Base-by-base conservation (phyloP, 306 rosid species). In the Ceratonia siliqua region DNA sequence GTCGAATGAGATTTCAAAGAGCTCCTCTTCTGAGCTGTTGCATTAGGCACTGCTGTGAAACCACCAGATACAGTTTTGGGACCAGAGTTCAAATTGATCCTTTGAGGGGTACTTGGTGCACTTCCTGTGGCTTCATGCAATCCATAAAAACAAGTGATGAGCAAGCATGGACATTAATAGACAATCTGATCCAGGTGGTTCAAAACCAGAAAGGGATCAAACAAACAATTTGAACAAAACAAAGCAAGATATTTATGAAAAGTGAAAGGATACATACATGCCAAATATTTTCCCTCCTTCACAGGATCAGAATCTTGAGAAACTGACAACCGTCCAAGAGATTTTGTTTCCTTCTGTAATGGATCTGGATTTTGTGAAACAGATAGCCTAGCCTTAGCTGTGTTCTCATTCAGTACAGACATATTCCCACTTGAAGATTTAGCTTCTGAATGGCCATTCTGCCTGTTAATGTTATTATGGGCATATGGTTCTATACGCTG, bases 401-500 rank as follows among this genome's bases (percentile, higher is more conserved):
- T 76, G 79, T 80, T 91, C 79, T 92, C 99, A 68, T 79, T 87
- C 71, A 80, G 79, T 39, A 85, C 73, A 64, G 95, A 73, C 32
- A 78, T 67, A 90, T 89, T 90, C 77, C 91, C 94, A 61, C 89
- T 81, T 32, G 90, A 73, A 25, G 88, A 78, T 81, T 94, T 92
- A 77, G 95, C 75, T 86, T 94, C 97, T 70, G 96, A 82, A 67
- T 81, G 90, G 61, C 92, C 96, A 87, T 90, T 92, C 73, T 85
- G 78, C 80, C 88, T 85, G 76, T 84, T 86, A 68, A 70, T 80
- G 54, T 80, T 90, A 81, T 85, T 87, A 59, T 78, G 77, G 57
- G 93, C 82, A 85, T 89, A 86, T 53, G 99, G 99, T 81, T 92
- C 97, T 62, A 89, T 92, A 28, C 93, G 93, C 99, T 94, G 90